phyloP scores from a whole-genome alignment of 2,329 filamentous ascomycete genomes.

The Fusarium sp. region DNA sequence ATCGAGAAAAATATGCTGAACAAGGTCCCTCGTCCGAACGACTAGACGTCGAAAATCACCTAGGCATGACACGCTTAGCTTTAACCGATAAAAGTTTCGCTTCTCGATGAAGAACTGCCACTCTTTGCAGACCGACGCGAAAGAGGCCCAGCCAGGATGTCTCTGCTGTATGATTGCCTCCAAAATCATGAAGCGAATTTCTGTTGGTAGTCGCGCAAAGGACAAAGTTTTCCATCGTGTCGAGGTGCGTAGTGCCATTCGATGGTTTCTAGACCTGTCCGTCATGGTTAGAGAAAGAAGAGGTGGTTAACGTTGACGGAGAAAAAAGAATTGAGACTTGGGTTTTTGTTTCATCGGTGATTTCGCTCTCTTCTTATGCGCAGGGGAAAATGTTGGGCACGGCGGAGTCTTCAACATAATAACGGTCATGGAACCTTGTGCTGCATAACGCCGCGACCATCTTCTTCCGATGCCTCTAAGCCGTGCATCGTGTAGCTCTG shows the following conservation, averaged over 20 bases:
- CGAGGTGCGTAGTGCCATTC: not conserved
- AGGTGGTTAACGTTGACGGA: not conserved
- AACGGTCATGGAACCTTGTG: not conserved
- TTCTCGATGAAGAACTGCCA: conserved; percentile 49
- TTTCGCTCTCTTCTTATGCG: not conserved
- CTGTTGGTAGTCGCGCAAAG: conserved; percentile 6
- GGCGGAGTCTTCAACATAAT: not conserved
- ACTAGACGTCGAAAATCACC: conserved; percentile 38
- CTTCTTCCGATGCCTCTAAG: not conserved
- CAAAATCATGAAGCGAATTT: conserved; percentile 50
- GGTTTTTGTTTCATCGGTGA: not conserved
- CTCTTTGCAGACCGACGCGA: conserved; percentile 50
- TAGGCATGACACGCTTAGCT: conserved; percentile 41
- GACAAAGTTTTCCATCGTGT: not conserved
- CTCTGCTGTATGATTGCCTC: conserved; percentile 42
- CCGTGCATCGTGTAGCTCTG: too few species aligned
- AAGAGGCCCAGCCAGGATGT: conserved; percentile 47
- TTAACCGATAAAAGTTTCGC: conserved; percentile 45
- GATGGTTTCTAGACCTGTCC: not conserved
- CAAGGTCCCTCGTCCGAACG: conserved; percentile 21
- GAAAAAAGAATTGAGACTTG: not conserved
- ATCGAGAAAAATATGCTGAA: conserved; percentile 47
- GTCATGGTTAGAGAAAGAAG: not conserved
- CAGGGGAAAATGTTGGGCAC: not conserved
- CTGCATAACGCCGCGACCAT: not conserved